phyloP scores from a whole-genome alignment of 2,329 filamentous ascomycete genomes.

The Aureobasidium vineae region DNA sequence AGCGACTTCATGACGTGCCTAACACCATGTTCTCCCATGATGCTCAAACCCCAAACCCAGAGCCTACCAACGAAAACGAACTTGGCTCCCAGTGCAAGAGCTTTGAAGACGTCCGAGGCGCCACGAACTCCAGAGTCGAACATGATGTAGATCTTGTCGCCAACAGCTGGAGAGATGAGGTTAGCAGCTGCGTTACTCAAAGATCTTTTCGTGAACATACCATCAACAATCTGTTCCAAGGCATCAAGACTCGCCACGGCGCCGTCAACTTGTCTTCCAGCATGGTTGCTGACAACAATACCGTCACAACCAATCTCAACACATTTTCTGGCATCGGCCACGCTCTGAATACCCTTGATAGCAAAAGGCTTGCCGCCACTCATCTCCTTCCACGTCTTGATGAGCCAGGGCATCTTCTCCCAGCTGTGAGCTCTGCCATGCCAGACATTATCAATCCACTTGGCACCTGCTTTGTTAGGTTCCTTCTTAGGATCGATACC shows the following conservation, averaged over 20 bases:
- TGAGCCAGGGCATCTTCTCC: conserved; percentile 65
- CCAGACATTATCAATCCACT: conserved; percentile 66
- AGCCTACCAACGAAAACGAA: conserved; percentile 62
- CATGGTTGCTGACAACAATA: conserved; percentile 70
- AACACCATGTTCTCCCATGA: conserved; percentile 61
- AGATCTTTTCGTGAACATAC: conserved; percentile 36
- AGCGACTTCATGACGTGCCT: conserved; percentile 62
- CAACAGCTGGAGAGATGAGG: conserved; percentile 42
- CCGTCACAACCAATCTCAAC: conserved; percentile 62
- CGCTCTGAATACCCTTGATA: conserved; percentile 69
- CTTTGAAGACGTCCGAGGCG: conserved; percentile 60
- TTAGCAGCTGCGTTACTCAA: neutral
- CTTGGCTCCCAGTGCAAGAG: conserved; percentile 59
- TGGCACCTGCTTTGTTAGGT: conserved; percentile 55
- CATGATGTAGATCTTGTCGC: conserved; percentile 55
- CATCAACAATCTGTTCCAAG: conserved; percentile 57
- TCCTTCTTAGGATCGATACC: conserved; percentile 55
- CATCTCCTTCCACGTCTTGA: conserved; percentile 56
- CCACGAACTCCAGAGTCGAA: conserved; percentile 60
- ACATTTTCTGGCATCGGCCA: conserved; percentile 60
- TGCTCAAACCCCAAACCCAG: conserved; percentile 60
- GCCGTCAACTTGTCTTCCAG: conserved; percentile 64
- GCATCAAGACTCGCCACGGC: conserved; percentile 60
- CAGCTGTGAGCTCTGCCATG: conserved; percentile 63
- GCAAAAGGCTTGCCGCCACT: conserved; percentile 58